These are phyloP conservation scores for Cryptococcus sp. DNA, from an alignment of 1,284 basidiomycete genomes.

Conservation along the genomic window DNA sequence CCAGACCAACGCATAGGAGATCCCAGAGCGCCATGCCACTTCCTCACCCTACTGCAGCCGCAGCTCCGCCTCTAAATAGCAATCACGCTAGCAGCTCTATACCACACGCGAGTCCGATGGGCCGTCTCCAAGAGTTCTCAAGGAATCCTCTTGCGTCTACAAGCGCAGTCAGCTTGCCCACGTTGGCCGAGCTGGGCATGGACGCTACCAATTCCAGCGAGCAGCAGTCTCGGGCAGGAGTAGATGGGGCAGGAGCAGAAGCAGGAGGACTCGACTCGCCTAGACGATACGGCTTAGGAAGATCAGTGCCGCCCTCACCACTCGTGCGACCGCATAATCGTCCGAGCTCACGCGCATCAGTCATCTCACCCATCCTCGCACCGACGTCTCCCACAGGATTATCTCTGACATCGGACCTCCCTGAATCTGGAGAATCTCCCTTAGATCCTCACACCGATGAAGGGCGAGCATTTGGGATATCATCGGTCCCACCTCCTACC, in stretches of 20 bases:
- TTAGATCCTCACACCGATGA: too few relatives aligned
- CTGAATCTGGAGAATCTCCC: too few relatives aligned
- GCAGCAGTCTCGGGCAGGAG: too few relatives aligned
- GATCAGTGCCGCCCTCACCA: slow-evolving; percentile 13
- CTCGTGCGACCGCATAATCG: slow-evolving; percentile 7
- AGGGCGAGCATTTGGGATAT: too few relatives aligned
- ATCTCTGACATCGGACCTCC: too few relatives aligned
- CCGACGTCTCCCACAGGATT: background rate
- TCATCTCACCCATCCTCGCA: background rate
- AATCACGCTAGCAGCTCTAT: background rate
- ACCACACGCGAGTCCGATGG: slow-evolving; percentile 9
- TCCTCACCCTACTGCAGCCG: background rate
- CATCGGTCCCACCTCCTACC: too few relatives aligned
- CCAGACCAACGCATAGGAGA: slow-evolving; percentile 21
- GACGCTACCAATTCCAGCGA: background rate
- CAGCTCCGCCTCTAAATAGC: background rate
- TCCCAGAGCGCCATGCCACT: slow-evolving; percentile 31
- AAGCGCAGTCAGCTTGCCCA: slow-evolving; percentile 28
- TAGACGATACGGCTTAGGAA: background rate
- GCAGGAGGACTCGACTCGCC: background rate
- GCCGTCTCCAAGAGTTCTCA: slow-evolving; percentile 31
- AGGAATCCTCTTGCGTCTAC: slow-evolving; percentile 33
- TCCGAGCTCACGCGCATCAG: slow-evolving; percentile 4
- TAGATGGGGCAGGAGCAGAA: background rate
- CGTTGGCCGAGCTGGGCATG: slow-evolving; percentile 23